These are phyloP conservation scores for Suhomyces chickasaworum DNA, from an alignment of 1,139 yeast species.

Conservation along the genomic window DNA sequence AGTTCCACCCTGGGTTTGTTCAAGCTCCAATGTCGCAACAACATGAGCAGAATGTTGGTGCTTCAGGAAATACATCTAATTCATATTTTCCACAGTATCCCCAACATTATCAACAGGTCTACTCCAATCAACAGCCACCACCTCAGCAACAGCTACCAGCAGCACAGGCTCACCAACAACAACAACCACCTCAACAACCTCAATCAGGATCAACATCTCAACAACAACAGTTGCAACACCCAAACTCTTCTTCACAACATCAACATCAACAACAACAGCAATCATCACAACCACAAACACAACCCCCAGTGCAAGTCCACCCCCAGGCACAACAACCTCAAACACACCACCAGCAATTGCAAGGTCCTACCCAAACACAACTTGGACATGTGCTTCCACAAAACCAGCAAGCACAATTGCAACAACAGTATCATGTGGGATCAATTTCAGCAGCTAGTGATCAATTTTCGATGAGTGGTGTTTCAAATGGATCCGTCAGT, in stretches of 20 bases:
- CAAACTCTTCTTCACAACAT: background rate
- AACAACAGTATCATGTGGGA: conserved; percentile 12
- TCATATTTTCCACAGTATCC: conserved; percentile 11
- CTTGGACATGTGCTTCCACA: background rate
- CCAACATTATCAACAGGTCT: conserved; percentile 16
- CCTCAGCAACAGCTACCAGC: background rate
- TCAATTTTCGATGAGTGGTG: conserved; percentile 12
- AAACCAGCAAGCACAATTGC: conserved; percentile 3
- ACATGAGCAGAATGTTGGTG: conserved; percentile 6
- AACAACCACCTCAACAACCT: conserved; percentile 2
- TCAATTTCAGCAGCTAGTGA: conserved; percentile 13
- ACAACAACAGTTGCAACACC: conserved; percentile 7
- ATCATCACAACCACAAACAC: background rate
- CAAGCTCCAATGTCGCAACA: conserved; percentile 12
- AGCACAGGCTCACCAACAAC: background rate
- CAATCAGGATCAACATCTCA: background rate
- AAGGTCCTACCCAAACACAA: conserved; percentile 10
- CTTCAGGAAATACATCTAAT: conserved; percentile 1
- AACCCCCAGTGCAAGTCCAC: background rate
- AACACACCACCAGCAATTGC: conserved; percentile 5
- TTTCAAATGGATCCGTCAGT: conserved; percentile 15
- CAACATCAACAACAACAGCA: background rate
- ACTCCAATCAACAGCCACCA: conserved; percentile 10
- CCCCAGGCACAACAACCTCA: background rate
- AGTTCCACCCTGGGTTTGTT: conserved; percentile 13